Base-by-base conservation (phyloP, 148 eudicot species). In the Diospyros kaki region DNA sequence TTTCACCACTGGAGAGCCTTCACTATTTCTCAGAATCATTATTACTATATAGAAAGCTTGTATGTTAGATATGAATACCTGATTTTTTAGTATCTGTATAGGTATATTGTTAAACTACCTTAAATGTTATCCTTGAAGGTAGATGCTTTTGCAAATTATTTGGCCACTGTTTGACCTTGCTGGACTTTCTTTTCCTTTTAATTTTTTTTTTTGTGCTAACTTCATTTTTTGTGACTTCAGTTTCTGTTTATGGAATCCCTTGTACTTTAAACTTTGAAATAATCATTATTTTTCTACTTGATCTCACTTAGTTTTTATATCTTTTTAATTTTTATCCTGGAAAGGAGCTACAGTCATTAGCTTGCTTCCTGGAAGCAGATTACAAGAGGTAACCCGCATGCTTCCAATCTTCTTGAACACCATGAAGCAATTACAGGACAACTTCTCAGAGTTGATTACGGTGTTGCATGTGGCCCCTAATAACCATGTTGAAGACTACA, bases 331-430 rank as follows among this genome's bases (percentile, higher is more conserved):
- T 46, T 15, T 7, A 14, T 40, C 41, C 68, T 71, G 51, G 15
- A 48, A 79, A 95, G 99, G 90, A 71, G 82, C 88, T 40, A 86
- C 89, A 45, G 60, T 95, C 48, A 77, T 95, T 75, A 74, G 82
- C 61, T 75, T 95, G 85, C 94, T 92, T 83, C 97, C 99, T 73
- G 97, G 99, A 78, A 92, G 98, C 88, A 89, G 99, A 87, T 81
- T 90, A 68, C 99, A 92, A 83, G 99, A 92, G 84, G 97, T 95
- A 15, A 81, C 78, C 17, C 97, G 96, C 56, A 95, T 95, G 99
- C 89, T 93, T 79, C 83, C 97, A 28, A 89, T 95, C 68, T 95
- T 86, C 84, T 80, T 78, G 50, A 79, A 82, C 48, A 79, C 97
- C 66, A 65, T 92, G 88, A 78, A 84, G 71, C 72, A 83, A 70